Base-by-base conservation (phyloP, 2,329 filamentous ascomycete species). In the Westerdykella ornata region DNA sequence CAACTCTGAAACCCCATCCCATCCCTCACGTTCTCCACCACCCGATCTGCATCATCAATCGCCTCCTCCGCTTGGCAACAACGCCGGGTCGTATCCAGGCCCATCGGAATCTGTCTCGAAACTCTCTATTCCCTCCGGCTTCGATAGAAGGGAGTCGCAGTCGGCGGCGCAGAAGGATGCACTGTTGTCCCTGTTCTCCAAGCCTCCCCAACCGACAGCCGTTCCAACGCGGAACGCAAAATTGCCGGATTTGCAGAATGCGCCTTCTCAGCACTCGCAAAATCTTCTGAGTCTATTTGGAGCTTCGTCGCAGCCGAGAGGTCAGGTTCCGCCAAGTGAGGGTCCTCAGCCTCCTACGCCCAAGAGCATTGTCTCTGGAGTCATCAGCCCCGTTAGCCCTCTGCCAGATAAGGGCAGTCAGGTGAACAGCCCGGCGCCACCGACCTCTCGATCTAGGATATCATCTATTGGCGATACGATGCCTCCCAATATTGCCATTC, bases 321-420 rank as follows among this genome's bases (percentile, higher is more conserved):
- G 49, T 22, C 54, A 59, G 0, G 20, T 52, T 1, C 48, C 54
- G 9, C 45, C 49, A 19, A 39, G 44, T 4, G 47, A 49, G 3
- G 52, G 45, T 1, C 50, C 59, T 1, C 53, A 57, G 6, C 54
- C 58, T 5, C 58, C 58, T 0, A 59, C 56, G 15, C 60, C 60
- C 2, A 60, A 61, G 38, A 56, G 42, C 8, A 38, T 46, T 4
- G 53, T 61, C 47, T 65, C 63, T n/a, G 62, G 62, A 15, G 29
- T 67, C 14, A 60, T 62, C 19, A 67, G 64, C 42, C 65, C 65
- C 0, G 63, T 68, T 4, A 64, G 60, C 39, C 65, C 65, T 5
- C 43, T 67, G 3, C 61, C 56, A 4, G 47, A 49, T n/a, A 56
- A 55, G 35, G 51, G 52, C 5, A 59, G 52, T 26, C 46, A 53